Percentiles rank a stretch among this genome's conserved stretches.
Evolutionary conservation across 805 yeast species (phyloP).

Genomic region (Komagataella phaffii): DNA sequence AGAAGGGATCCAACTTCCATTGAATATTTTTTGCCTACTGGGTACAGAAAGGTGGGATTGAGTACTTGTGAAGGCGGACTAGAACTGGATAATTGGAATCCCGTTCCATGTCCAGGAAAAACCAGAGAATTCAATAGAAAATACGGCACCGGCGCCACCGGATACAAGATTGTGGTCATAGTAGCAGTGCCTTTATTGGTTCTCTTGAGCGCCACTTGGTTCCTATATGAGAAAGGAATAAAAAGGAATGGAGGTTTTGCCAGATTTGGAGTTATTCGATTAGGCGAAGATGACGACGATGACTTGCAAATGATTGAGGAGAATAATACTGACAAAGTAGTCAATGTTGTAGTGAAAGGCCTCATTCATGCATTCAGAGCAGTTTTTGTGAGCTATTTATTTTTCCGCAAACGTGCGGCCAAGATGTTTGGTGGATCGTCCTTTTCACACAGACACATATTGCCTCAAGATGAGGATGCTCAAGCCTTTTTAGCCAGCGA

Average conservation of each 20-base stretch:
- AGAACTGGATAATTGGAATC: conserved; percentile 48
- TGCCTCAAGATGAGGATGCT: background rate
- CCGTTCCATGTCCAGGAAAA: conserved; percentile 83
- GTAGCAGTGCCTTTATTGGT: conserved; percentile 44
- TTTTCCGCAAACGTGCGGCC: conserved; percentile 22
- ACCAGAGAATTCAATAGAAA: conserved; percentile 40
- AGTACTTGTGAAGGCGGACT: conserved; percentile 81
- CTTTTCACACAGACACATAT: conserved; percentile 49
- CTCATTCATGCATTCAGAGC: conserved; percentile 37
- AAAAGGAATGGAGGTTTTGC: conserved; percentile 66
- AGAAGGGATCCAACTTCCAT: conserved; percentile 32
- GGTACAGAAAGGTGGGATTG: conserved; percentile 76
- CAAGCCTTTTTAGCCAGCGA: background rate
- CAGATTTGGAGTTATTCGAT: conserved; percentile 74
- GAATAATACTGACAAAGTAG: conserved; percentile 42
- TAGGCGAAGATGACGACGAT: conserved; percentile 46
- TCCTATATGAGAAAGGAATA: conserved; percentile 72
- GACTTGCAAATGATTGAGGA: conserved; percentile 40
- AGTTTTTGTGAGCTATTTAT: conserved; percentile 9
- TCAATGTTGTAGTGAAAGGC: conserved; percentile 43
- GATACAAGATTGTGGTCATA: conserved; percentile 37
- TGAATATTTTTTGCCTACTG: conserved; percentile 82
- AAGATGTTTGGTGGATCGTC: conserved; percentile 78
- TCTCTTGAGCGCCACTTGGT: conserved; percentile 39
- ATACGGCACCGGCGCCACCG: conserved; percentile 38